Evolutionary conservation across 106 monocot genomes (phyloP).

Genomic region (Ottelia alismoides): DNA sequence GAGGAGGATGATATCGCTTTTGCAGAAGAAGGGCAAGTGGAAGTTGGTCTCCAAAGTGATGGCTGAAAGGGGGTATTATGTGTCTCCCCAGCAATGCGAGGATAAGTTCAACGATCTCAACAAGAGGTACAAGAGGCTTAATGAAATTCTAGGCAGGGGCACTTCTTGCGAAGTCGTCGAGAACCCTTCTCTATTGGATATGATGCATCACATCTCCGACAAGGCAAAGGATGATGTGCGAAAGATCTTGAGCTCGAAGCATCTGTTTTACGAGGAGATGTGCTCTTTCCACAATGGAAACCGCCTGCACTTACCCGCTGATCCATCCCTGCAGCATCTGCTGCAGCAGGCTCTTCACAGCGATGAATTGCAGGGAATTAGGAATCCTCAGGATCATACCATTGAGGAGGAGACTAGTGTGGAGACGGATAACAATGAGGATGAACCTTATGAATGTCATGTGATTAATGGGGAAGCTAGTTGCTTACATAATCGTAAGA

Average conservation of each 20-base stretch:
- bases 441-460: constrained; percentile 23
- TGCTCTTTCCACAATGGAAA: constrained; percentile 87
- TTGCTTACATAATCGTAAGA: constrained; percentile 18
- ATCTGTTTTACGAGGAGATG: constrained; percentile 95
- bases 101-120: constrained; percentile 98
- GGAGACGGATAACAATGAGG: constrained; percentile 35
- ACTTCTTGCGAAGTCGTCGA: constrained; percentile 86
- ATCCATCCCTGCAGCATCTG: constrained; percentile 47
- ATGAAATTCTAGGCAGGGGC: constrained; percentile 76
- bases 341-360: constrained; percentile 44
- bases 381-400: constrained; percentile 16
- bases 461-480: constrained; percentile 7
- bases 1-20: constrained; percentile 28
- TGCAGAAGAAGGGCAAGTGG: constrained; percentile 96
- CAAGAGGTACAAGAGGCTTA: constrained; percentile 88
- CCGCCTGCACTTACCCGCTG: constrained; percentile 46
- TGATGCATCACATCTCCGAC: constrained; percentile 50
- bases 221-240: constrained; percentile 74
- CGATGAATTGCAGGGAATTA: constrained; percentile 42
- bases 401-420: constrained; percentile 42
- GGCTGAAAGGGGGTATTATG: constrained; percentile 65
- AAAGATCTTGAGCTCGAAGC: constrained; percentile 91
- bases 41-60: constrained; percentile 70
- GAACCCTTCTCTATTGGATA: constrained; percentile 55
- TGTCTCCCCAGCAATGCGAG: constrained; percentile 91